Percentiles rank a stretch among this genome's conserved stretches.
Evolutionary conservation across 1,284 basidiomycete species (phyloP).

Genomic region (Calocybe gambosa): DNA sequence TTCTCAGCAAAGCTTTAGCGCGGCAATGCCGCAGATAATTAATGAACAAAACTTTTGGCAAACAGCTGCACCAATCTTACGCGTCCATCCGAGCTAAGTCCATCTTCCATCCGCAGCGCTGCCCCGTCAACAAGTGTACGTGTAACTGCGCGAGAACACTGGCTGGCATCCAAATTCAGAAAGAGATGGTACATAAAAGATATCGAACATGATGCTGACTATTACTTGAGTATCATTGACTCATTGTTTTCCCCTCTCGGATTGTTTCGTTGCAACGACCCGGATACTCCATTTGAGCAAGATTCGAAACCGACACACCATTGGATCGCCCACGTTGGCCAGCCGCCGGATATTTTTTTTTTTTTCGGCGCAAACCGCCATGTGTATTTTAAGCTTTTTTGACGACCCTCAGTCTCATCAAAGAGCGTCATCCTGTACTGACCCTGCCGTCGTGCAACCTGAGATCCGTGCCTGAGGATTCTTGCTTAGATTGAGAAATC

Average conservation of each 20-base stretch:
- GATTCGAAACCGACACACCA: background rate
- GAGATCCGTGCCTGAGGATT: background rate
- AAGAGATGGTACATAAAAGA: background rate
- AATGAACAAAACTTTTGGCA: background rate
- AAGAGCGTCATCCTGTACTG: background rate
- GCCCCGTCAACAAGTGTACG: slow-evolving; percentile 2
- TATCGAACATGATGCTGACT: background rate
- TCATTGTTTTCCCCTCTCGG: background rate
- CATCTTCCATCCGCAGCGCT: slow-evolving; percentile 12
- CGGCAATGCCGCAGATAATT: background rate
- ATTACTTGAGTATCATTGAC: background rate
- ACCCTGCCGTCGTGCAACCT: background rate
- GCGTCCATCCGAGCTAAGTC: background rate
- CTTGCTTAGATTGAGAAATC: background rate
- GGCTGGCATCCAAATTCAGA: background rate
- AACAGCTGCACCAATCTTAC: background rate
- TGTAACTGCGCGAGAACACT: background rate
- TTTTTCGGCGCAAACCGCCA: too few species aligned
- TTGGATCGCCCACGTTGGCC: too few species aligned
- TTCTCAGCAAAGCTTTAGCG: too few species aligned
- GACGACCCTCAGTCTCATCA: background rate
- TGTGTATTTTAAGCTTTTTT: background rate
- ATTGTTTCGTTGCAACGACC: background rate
- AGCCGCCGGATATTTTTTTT: too few species aligned
- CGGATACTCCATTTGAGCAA: background rate